Base-by-base conservation (phyloP, 306 rosid genomes). In the Phaseolus lunatus region DNA sequence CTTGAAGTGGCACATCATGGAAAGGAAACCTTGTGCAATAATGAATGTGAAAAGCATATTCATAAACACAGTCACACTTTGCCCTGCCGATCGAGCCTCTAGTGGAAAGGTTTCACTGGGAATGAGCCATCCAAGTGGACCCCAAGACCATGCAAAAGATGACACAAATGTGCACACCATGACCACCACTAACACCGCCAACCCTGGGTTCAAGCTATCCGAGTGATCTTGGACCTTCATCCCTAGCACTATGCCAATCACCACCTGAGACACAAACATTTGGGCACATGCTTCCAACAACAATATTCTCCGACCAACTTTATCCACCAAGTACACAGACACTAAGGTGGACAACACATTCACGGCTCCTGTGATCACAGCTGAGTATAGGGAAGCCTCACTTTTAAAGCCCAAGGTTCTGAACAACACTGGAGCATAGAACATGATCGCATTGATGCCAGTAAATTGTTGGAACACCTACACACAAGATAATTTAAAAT, bases 71-170 rank as follows among this genome's bases (percentile, higher is more conserved):
- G 89, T 75, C 15, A 90, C 73, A 72, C 93, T 87, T n/a, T 85
- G 90, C 0, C 91, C 96, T 0, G 87, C 88, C 0, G 96, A 90
- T 18, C 96, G 81, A 0, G 90, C 81, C 85, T 90, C 93, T 0
- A 90, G n/a, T 0, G 91, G 86, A 57, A 88, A 88, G 1, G 84
- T 88, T 62, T 90, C 96, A 39, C 96, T 90, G 0, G 96, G 93
- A 57, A 90, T 86, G n/a, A 90, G 54, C 96, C 93, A 88, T 2
- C 96, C 89, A 0, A 90, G 86, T 39, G 96, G 91, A 0, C 96
- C 96, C 91, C 91, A 90, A 0, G 96, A 90, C 96, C 96, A 90
- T 0, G 90, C 93, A n/a, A 88, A 90, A 2, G 94, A 82, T 3
- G 91, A 22, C 4, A 90, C 90, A 1, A 89, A 89, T 16, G 49